Evolutionary conservation across 148 eudicot genomes (phyloP), one percentile per base, ranked within the genome.

Genomic region (Silene latifolia): DNA sequence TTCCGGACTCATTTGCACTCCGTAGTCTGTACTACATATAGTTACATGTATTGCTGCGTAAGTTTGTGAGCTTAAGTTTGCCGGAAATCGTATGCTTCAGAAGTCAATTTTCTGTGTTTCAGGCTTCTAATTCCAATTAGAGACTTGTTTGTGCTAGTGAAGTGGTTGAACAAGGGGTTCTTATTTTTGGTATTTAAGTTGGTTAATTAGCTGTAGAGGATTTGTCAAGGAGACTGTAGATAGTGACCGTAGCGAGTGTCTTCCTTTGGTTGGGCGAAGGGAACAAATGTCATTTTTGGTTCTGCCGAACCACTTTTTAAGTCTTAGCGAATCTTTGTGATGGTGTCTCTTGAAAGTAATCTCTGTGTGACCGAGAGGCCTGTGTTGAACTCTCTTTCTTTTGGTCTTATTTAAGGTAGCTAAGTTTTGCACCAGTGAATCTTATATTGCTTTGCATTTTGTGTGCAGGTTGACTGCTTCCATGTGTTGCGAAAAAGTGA

Each of bases 401-500:
- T 39, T 67, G 70, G 19, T 29, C 15, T 32, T 42, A 17, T 65
- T 32, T 18, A 65, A 14, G 48, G 14, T 58, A 58, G 61, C 61
- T 60, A 20, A 60, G 12, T 20, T 2, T 60, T 21, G 20, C 70
- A 39, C 14, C n/a, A 6, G 4, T 42, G 21, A 21, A 18, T 20
- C 48, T 54, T 47, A 54, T 69, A 47, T 20, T 29, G 24, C 27
- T 10, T 51, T 73, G 12, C 20, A 35, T 58, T 47, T 23, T 54
- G 7, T 51, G 68, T 81, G 83, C 91, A 93, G 98, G 98, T 93
- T 75, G 97, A 93, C 75, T 93, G 94, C 84, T 91, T 93, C 80
- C 94, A 91, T 74, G 97, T 93, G 76, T 81, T 93, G 82, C 98
- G 98, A 47, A 91, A 91, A 79, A 86, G 91, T 77, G 98, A 93